phyloP scores from a whole-genome alignment of 352 stramenopile genomes.

The Phytophthora pluvialis region DNA sequence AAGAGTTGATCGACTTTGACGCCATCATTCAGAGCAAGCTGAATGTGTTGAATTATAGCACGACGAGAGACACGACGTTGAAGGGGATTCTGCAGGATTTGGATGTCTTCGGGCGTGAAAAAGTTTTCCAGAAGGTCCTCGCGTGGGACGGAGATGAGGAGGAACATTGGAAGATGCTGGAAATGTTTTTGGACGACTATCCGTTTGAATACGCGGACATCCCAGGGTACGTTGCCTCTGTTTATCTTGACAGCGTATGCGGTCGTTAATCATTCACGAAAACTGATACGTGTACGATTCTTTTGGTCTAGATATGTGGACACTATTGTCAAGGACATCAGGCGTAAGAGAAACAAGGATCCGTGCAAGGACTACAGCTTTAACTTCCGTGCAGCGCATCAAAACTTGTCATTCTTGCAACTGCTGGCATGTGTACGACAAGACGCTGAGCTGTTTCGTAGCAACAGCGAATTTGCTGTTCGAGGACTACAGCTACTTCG shows the following conservation, averaged over 20 bases:
- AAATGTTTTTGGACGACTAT: conserved; percentile 49
- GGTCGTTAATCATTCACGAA: not conserved
- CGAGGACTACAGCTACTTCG: conserved; percentile 39
- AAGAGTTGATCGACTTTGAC: conserved; percentile 27
- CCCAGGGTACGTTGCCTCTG: conserved; percentile 35
- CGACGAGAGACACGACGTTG: not conserved
- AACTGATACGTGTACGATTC: not conserved
- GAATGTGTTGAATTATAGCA: conserved; percentile 13
- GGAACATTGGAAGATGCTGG: conserved; percentile 32
- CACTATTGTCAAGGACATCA: conserved; percentile 52
- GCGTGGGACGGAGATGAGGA: conserved; percentile 21
- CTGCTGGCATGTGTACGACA: conserved; percentile 34
- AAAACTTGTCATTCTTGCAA: conserved; percentile 43
- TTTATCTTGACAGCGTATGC: not conserved
- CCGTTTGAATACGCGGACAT: conserved; percentile 49
- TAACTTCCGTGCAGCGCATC: conserved; percentile 43
- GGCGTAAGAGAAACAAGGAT: conserved; percentile 14
- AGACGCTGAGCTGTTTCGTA: conserved; percentile 34
- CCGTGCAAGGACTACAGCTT: conserved; percentile 30
- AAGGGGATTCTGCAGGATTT: conserved; percentile 20
- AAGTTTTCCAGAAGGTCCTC: conserved; percentile 30
- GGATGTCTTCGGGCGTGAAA: conserved; percentile 35
- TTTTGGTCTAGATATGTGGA: conserved; percentile 30
- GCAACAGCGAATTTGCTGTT: conserved; percentile 40
- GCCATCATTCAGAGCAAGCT: conserved; percentile 30